A percentile compares a stretch with the other conserved stretches of the same genome.
These are phyloP conservation scores for Fusarium pininemorale DNA, from an alignment of 2,329 filamentous ascomycete species.

Conservation along the genomic window DNA sequence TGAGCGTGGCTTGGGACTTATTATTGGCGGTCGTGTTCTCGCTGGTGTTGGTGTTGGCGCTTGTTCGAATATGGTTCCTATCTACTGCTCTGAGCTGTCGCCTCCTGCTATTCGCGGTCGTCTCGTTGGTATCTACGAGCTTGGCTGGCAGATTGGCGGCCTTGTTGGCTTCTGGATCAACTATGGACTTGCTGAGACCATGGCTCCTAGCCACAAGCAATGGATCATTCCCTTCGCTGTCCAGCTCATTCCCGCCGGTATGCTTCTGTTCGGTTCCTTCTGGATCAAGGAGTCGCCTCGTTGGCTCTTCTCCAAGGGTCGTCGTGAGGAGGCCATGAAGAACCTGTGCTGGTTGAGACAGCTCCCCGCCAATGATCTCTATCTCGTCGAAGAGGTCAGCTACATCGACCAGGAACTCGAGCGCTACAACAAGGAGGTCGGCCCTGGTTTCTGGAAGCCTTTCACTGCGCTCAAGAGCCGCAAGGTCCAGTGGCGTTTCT, in stretches of 20 bases:
- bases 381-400: conserved; percentile 77
- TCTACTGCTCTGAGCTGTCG: conserved; percentile 68
- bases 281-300: conserved; percentile 73
- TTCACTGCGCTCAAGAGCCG: conserved; percentile 66
- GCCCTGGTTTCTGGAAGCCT: conserved; percentile 78
- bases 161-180: conserved; percentile 73
- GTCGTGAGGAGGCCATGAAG: conserved; percentile 65
- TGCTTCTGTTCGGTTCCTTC: conserved; percentile 66
- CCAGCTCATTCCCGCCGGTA: conserved; percentile 72
- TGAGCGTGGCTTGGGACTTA: conserved; percentile 68
- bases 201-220: conserved; percentile 48
- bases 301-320: conserved; percentile 72
- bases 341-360: conserved; percentile 72
- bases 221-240: conserved; percentile 74
- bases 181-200: conserved; percentile 65
- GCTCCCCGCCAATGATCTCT: conserved; percentile 63
- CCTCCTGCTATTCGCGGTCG: conserved; percentile 72
- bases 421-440: conserved; percentile 69
- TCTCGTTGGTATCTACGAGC: conserved; percentile 72
- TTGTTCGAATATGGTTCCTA: conserved; percentile 69
- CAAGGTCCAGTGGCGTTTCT: conserved; percentile 74
- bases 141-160: conserved; percentile 71
- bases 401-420: conserved; percentile 77
- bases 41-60: conserved; percentile 71
- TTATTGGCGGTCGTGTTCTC: conserved; percentile 70